Conservation (phyloP, 192 early-diverging fungal genomes). For the Cetraspora pellucida region DNA sequence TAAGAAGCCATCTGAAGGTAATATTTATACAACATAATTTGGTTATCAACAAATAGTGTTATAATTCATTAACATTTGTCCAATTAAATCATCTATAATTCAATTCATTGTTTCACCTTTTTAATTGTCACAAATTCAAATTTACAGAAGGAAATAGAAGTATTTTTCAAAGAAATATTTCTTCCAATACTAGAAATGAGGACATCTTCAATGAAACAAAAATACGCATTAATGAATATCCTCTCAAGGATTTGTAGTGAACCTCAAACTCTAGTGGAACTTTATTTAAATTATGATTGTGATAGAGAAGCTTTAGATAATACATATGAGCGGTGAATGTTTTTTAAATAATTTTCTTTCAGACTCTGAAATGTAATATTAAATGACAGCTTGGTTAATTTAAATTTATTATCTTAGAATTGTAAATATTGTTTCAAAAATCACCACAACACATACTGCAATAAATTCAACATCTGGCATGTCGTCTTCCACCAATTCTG, state of each 20-base stretch:
- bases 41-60: too few species aligned
- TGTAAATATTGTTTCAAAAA: slow-evolving; percentile 67
- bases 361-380: too few species aligned
- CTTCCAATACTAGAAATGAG: slow-evolving; percentile 87
- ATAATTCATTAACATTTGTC: too few species aligned
- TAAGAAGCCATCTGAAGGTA: slow-evolving; percentile 74
- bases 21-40: not conserved
- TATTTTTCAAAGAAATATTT: slow-evolving; percentile 88
- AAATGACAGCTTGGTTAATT: not conserved
- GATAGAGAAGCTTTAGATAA: slow-evolving; percentile 80
- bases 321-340: slow-evolving; percentile 75
- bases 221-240: slow-evolving; percentile 71
- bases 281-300: slow-evolving; percentile 96
- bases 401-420: slow-evolving; percentile 38
- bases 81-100: too few species aligned
- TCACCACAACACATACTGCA: slow-evolving; percentile 52
- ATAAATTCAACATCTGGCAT: not conserved
- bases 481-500: not conserved
- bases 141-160: slow-evolving; percentile 76
- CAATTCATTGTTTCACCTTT: not conserved
- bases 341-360: too few species aligned
- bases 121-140: too few species aligned
- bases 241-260: slow-evolving; percentile 70
- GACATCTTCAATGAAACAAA: slow-evolving; percentile 64
- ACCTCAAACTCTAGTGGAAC: slow-evolving; percentile 81